phyloP scores from a whole-genome alignment of 352 stramenopile species.

The Pythium periplocum region DNA sequence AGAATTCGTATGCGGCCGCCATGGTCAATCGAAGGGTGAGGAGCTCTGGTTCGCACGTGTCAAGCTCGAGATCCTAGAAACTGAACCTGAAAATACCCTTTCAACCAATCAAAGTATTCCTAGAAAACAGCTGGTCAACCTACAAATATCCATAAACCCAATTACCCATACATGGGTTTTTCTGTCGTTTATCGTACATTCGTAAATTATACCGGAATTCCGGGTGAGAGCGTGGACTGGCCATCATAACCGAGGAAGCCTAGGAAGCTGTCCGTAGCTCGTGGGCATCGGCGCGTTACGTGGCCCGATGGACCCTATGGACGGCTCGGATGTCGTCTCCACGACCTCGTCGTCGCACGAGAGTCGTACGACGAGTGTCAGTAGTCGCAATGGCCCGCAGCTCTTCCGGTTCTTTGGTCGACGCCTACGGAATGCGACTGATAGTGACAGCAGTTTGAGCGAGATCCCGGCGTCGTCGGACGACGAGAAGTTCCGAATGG shows the following conservation, averaged over 20 bases:
- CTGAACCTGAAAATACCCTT: too few species aligned
- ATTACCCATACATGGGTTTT: too few species aligned
- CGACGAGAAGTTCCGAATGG: constrained; percentile 38
- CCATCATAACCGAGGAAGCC: too few species aligned
- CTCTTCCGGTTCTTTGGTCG: constrained; percentile 20
- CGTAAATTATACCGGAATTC: too few species aligned
- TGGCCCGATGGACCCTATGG: neutral
- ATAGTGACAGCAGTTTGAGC: neutral
- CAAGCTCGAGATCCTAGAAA: too few species aligned
- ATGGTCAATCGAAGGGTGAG: neutral
- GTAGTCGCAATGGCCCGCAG: constrained; percentile 12
- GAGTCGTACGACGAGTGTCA: neutral
- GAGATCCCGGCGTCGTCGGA: neutral
- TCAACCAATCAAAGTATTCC: too few species aligned
- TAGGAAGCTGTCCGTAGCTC: too few species aligned
- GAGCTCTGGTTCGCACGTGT: neutral
- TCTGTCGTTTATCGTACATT: too few species aligned
- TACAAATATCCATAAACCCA: too few species aligned
- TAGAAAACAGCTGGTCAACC: too few species aligned
- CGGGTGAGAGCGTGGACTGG: too few species aligned
- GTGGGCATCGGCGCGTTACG: too few species aligned
- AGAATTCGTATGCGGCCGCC: constrained; percentile 10
- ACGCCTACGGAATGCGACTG: neutral
- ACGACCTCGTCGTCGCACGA: neutral
- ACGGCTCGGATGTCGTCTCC: neutral